phyloP scores from a whole-genome alignment of 495 filamentous ascomycete species.

The Xylaria cubensis region DNA sequence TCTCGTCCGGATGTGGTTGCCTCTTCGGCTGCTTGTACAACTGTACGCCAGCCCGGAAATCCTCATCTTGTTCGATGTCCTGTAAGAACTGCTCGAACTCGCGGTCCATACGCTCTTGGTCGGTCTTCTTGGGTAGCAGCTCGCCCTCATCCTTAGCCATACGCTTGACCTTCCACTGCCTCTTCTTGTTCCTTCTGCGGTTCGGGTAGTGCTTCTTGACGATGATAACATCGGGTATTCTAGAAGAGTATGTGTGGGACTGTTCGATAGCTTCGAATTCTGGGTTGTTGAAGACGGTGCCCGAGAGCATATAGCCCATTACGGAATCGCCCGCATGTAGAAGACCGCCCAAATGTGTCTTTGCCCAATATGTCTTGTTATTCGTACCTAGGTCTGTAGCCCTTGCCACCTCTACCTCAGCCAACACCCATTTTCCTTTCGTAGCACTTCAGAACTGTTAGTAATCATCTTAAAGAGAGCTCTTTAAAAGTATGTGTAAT shows the following conservation, averaged over 20 bases:
- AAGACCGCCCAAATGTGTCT: slow-evolving; percentile 88
- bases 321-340: slow-evolving; percentile 90
- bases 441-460: slow-evolving; percentile 28
- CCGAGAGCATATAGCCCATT: slow-evolving; percentile 87
- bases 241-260: slow-evolving; percentile 70
- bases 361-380: slow-evolving; percentile 81
- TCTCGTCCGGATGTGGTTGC: slow-evolving; percentile 52
- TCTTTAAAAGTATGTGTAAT: too few relatives aligned
- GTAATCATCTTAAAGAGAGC: neutral
- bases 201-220: slow-evolving; percentile 96
- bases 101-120: slow-evolving; percentile 81
- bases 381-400: slow-evolving; percentile 90
- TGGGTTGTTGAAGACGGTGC: slow-evolving; percentile 88
- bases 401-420: slow-evolving; percentile 85
- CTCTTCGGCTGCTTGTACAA: slow-evolving; percentile 74
- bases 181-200: slow-evolving; percentile 78
- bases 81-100: slow-evolving; percentile 98
- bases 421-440: slow-evolving; percentile 82
- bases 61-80: slow-evolving; percentile 94
- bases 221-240: slow-evolving; percentile 88
- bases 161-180: slow-evolving; percentile 92
- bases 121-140: slow-evolving; percentile 76
- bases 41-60: slow-evolving; percentile 80
- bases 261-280: slow-evolving; percentile 80
- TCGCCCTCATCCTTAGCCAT: slow-evolving; percentile 89